phyloP scores from a whole-genome alignment of 768 basidiomycete species.

The Auriculariales sp. region DNA sequence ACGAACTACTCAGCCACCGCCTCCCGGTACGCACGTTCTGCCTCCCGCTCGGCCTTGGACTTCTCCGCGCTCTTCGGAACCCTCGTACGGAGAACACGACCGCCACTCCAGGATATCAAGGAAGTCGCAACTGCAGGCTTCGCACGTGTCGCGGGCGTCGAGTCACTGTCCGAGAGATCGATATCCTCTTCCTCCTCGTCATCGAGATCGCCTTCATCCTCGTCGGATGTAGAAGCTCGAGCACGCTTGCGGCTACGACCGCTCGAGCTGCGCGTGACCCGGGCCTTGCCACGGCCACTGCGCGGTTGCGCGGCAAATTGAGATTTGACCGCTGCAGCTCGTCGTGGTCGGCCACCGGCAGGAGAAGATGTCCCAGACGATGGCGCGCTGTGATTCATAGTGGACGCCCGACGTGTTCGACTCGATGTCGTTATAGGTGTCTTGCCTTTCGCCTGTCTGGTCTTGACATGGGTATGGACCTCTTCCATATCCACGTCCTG shows the following conservation, averaged over 20 bases:
- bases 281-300: not conserved
- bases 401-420: too few species aligned
- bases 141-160: slow-evolving; percentile 11
- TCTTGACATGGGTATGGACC: slow-evolving; percentile 3
- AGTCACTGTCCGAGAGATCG: slow-evolving; percentile 10
- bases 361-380: slow-evolving; percentile 6
- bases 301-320: not conserved
- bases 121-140: slow-evolving; percentile 5
- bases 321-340: not conserved
- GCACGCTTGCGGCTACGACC: slow-evolving; percentile 5
- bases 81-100: slow-evolving; percentile 39
- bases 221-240: not conserved
- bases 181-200: slow-evolving; percentile 9
- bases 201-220: not conserved
- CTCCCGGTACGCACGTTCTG: slow-evolving; percentile 33
- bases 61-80: slow-evolving; percentile 35
- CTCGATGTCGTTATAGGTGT: too few species aligned
- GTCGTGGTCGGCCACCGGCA: not conserved
- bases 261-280: not conserved
- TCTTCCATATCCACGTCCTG: slow-evolving; percentile 12
- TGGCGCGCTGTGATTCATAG: slow-evolving; percentile 47
- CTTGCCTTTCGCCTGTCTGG: slow-evolving; percentile 29
- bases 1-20: slow-evolving; percentile 28
- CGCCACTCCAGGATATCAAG: not conserved
- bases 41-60: slow-evolving; percentile 31